Base-by-base conservation (phyloP, 805 yeast species). In the Nakazawaea ambrosiae region DNA sequence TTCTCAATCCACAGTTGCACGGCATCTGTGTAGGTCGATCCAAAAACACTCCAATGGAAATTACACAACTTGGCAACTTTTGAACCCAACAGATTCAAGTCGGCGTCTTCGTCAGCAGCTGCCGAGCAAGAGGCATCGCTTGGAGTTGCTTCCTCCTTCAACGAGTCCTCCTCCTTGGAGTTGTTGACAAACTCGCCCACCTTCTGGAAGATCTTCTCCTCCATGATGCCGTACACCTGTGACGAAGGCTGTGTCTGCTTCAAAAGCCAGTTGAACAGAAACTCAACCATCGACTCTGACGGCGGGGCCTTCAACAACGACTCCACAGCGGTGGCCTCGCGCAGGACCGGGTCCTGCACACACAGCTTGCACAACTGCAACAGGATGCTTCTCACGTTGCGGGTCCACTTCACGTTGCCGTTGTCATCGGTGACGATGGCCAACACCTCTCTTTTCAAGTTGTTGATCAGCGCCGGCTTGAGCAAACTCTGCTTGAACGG, bases 371-470 rank as follows among this genome's bases (percentile, higher is more conserved):
- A 71, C 34, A 82, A 51, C 53, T 81, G 94, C 42, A 86, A 66
- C 4, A 90, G 73, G 44, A 87, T 74, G 12, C 82, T 67, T 45
- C 76, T 71, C 19, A 85, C 73, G 56, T 86, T 86, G 51, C 85
- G 74, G 1, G 96, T 86, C 96, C 96, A 86, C 61, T 88, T 85
- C 41, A 85, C 76, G 54, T 83, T 84, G 2, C 95, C 95, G 49
- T 80, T 82, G 42, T 82, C 86, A 58, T 86, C 95, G 24, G 87
- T 75, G 14, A 86, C 86, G 32, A 86, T 81, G 23, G 89, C 81
- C 37, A 83, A 61, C 29, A 87, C 73, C 49, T 85, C 90, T 36
- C 67, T 76, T 55, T 81, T 86, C 39, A 86, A 65, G 34, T 58
- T 63, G 37, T 61, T 56, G 40, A 70, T 52, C 29, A 66, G 55